Evolutionary conservation across 768 basidiomycete species (phyloP).

Genomic region (Hygrophoropsis aurantiaca): DNA sequence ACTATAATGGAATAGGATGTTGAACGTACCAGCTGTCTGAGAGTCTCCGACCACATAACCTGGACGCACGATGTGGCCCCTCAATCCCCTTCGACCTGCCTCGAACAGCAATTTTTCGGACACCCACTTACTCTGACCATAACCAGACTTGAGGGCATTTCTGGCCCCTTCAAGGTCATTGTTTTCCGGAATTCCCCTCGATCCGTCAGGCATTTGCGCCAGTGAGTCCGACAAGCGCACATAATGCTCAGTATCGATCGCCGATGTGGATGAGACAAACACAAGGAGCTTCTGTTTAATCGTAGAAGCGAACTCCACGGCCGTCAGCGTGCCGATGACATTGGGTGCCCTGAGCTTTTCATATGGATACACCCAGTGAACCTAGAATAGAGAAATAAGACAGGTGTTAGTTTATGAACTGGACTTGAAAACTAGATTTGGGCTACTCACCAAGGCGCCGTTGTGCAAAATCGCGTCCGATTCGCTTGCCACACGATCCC

Average conservation of each 20-base stretch:
- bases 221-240: constrained; percentile 81
- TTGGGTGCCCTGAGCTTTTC: constrained; percentile 89
- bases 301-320: constrained; percentile 73
- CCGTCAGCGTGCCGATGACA: constrained; percentile 87
- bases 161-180: constrained; percentile 89
- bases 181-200: constrained; percentile 76
- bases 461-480: constrained; percentile 90
- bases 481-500: constrained; percentile 67
- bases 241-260: constrained; percentile 88
- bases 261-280: constrained; percentile 96
- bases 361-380: constrained; percentile 99
- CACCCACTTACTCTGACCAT: constrained; percentile 99
- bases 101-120: constrained; percentile 93
- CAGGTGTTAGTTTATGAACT: too few relatives aligned
- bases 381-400: too few relatives aligned
- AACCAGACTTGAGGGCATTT: constrained; percentile 77
- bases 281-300: constrained; percentile 77
- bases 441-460: constrained; percentile 85
- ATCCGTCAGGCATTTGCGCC: constrained; percentile 36
- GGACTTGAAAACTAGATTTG: not conserved
- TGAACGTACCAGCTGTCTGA: constrained; percentile 68
- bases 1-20: not conserved
- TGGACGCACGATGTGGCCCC: constrained; percentile 85
- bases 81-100: constrained; percentile 82
- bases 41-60: constrained; percentile 98